Evolutionary conservation across 768 basidiomycete genomes (phyloP).

Genomic region (Hemileccinum impolitum): DNA sequence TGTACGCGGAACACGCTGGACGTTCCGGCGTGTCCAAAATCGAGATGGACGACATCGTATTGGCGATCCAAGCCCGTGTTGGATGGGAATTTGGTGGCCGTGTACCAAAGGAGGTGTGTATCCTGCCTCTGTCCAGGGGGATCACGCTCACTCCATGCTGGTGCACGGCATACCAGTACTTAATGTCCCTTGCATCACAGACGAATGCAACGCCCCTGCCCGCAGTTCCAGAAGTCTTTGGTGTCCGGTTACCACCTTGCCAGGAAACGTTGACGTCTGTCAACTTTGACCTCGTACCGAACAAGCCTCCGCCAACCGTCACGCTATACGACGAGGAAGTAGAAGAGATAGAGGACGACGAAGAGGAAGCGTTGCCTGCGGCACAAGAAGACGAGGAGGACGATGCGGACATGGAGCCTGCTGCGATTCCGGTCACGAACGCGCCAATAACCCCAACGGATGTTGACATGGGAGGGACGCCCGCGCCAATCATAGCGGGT

Average conservation of each 20-base stretch:
- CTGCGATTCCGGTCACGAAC: constrained; percentile 43
- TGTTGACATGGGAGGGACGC: constrained; percentile 47
- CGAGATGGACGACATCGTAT: constrained; percentile 76
- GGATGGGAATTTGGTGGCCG: constrained; percentile 92
- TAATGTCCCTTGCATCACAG: constrained; percentile 76
- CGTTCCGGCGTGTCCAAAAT: constrained; percentile 59
- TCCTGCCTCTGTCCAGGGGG: too few relatives aligned
- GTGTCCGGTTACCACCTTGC: constrained; percentile 70
- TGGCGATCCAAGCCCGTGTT: constrained; percentile 84
- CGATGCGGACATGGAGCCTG: constrained; percentile 68
- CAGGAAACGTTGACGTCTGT: constrained; percentile 73
- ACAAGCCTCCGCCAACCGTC: constrained; percentile 75
- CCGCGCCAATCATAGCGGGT: constrained; percentile 30
- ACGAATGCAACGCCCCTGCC: constrained; percentile 80
- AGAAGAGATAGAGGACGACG: constrained; percentile 64
- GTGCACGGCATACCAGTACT: constrained; percentile 46
- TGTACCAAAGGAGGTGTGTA: constrained; percentile 79
- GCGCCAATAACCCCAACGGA: constrained; percentile 54
- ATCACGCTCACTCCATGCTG: too few relatives aligned
- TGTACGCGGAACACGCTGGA: constrained; percentile 86
- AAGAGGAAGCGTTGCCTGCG: constrained; percentile 25
- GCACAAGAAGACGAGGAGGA: constrained; percentile 54
- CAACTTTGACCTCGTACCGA: constrained; percentile 85
- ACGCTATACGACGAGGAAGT: constrained; percentile 77
- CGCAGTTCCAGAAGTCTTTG: constrained; percentile 84